Conservation (phyloP, 192 early-diverging fungal species). For the Radiomyces spectabilis region DNA sequence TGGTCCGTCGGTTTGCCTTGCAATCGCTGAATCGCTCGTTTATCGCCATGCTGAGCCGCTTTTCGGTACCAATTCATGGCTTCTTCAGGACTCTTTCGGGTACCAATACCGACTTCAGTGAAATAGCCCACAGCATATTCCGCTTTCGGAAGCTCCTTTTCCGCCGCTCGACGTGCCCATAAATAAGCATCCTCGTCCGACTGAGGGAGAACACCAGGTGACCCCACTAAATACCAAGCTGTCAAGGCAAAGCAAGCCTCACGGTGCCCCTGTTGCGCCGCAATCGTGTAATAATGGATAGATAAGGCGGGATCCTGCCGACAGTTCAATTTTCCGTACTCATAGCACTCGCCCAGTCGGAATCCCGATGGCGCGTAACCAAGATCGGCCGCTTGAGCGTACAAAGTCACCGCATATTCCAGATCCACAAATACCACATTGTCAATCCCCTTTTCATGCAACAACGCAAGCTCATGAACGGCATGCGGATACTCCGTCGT, state of each 20-base stretch:
- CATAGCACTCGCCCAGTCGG: slow-evolving; percentile 53
- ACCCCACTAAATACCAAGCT: slow-evolving; percentile 63
- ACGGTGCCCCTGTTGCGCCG: slow-evolving; percentile 53
- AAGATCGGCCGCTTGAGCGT: slow-evolving; percentile 55
- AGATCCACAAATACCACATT: slow-evolving; percentile 53
- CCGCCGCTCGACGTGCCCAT: slow-evolving; percentile 55
- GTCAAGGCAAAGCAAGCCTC: slow-evolving; percentile 58
- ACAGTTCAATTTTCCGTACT: slow-evolving; percentile 54
- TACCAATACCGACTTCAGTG: slow-evolving; percentile 56
- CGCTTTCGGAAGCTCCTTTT: slow-evolving; percentile 50
- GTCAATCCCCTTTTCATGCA: slow-evolving; percentile 51
- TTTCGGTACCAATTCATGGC: slow-evolving; percentile 58
- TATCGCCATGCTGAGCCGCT: slow-evolving; percentile 58
- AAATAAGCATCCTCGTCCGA: slow-evolving; percentile 54
- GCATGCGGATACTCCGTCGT: slow-evolving; percentile 52
- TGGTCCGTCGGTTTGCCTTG: slow-evolving; percentile 37
- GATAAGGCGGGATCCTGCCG: slow-evolving; percentile 44
- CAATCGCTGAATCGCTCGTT: slow-evolving; percentile 45
- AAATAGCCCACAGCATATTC: slow-evolving; percentile 62
- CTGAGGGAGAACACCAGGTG: slow-evolving; percentile 43
- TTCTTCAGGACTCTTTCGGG: slow-evolving; percentile 39
- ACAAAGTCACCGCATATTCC: slow-evolving; percentile 53
- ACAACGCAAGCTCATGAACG: slow-evolving; percentile 47
- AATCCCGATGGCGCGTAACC: slow-evolving; percentile 60
- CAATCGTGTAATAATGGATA: slow-evolving; percentile 54